Evolutionary conservation across 1,284 basidiomycete species (phyloP), one percentile per base, ranked within the genome.

Genomic region (Calocybe gambosa): DNA sequence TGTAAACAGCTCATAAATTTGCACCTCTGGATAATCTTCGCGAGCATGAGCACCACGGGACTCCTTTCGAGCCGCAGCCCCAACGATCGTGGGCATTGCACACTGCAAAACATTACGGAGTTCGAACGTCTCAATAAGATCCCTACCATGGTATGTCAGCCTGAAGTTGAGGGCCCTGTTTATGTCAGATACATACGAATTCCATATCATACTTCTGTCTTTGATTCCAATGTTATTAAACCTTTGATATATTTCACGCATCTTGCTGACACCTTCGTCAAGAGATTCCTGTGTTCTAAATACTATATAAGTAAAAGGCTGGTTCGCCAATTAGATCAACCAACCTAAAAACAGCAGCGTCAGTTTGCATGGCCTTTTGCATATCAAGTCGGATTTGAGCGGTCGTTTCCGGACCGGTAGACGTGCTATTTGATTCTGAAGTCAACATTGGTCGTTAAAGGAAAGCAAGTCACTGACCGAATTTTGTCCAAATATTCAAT

Each of bases 201-300:
- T 96, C 96, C 95, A 98, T 70, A 99, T 96, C 92, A 98, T 90
- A 65, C 89, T 92, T 62, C 95, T 81, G 70, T 99, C 96, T 75
- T 95, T 95, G 73, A 97, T 89, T 52, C 93, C 89, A 56, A 99
- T 87, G 43, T 96, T 79, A 57, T 88, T 78, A 70, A 85, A 99
- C 63, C 78, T 88, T 60, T 86, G 80, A 75, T 91, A 94, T 55
- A 98, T 92, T 47, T 80, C 74, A 53, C 77, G 77, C 63, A 99
- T 77, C 73, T 93, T 93, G 65, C 77, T 58, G 35, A 96, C 91
- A 72, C 96, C 96, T 60, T 95, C 85, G 59, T 98, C 93, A 52
- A 99, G 75, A 47, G 85, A 85, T 59, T 82, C 68, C 65, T 98
- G 94, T 29, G 92, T 98, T 58, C 94, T 89, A 50, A 18, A 2